Percentiles rank a stretch among this genome's conserved stretches.
phyloP scores from a whole-genome alignment of 495 filamentous ascomycete genomes.

The Penicillium dipodomyicola region DNA sequence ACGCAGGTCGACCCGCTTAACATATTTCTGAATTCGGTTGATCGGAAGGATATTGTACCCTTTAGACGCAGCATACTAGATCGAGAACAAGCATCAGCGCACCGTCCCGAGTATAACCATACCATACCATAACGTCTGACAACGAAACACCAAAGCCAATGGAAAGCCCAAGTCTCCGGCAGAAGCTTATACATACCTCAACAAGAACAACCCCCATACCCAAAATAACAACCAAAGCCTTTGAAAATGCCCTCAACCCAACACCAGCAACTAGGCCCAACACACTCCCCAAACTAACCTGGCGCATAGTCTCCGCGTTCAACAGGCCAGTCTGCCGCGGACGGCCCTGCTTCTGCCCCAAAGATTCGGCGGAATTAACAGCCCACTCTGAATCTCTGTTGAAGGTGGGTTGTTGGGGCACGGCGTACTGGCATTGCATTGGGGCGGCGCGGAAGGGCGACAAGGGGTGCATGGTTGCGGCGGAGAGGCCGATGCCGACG shows the following conservation, averaged over 20 bases:
- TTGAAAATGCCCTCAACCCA: constrained; percentile 71
- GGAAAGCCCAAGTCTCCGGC: not conserved
- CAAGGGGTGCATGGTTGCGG: constrained; percentile 32
- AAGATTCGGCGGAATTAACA: constrained; percentile 22
- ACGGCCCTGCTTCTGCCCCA: constrained; percentile 30
- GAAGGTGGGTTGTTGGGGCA: constrained; percentile 22
- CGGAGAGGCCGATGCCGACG: constrained; percentile 38
- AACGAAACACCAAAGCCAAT: not conserved
- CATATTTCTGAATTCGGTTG: constrained; percentile 55
- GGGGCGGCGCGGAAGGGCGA: constrained; percentile 42
- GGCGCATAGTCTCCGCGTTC: constrained; percentile 53
- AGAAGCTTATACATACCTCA: constrained; percentile 54
- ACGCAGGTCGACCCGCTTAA: constrained; percentile 56
- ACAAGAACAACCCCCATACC: constrained; percentile 67
- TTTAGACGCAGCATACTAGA: constrained; percentile 65
- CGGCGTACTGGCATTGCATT: constrained; percentile 41
- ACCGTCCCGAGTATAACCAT: not conserved
- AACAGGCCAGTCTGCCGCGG: constrained; percentile 25
- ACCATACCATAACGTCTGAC: not conserved
- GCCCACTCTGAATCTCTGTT: constrained; percentile 32
- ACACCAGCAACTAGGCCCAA: constrained; percentile 68
- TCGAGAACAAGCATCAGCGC: not conserved
- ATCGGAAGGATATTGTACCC: constrained; percentile 72
- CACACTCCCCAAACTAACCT: constrained; percentile 69
- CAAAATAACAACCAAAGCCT: constrained; percentile 66